phyloP scores from a whole-genome alignment of 129 eudicot genomes.

The Kitagawia praeruptora region DNA sequence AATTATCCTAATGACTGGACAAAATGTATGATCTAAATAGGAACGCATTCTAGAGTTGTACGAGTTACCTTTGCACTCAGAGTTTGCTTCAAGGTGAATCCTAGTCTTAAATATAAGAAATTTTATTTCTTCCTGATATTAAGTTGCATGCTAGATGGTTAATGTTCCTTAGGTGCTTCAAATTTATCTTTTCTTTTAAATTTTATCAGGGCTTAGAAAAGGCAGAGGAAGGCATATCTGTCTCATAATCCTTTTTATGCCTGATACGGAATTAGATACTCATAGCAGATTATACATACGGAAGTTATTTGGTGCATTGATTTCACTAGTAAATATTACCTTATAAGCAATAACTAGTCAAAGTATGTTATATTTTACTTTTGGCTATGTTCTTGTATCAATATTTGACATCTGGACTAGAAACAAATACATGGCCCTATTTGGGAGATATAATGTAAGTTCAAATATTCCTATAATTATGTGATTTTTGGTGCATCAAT shows the following conservation, averaged over 20 bases:
- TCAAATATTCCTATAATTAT: background rate
- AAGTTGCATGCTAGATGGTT: background rate
- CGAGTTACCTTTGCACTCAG: slow-evolving; percentile 65
- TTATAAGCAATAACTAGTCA: background rate
- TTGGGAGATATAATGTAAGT: background rate
- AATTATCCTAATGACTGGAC: background rate
- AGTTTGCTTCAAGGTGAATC: slow-evolving; percentile 61
- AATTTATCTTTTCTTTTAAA: too few species aligned
- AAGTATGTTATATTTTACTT: background rate
- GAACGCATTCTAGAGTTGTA: slow-evolving; percentile 51
- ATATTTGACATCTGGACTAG: background rate
- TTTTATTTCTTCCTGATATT: background rate
- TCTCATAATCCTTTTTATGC: too few species aligned
- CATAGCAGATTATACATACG: too few species aligned
- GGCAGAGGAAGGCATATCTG: too few species aligned
- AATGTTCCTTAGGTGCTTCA: background rate
- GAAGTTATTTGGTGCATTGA: background rate
- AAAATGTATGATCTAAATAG: slow-evolving; percentile 16
- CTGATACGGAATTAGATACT: too few species aligned
- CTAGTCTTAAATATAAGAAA: background rate
- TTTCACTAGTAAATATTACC: background rate
- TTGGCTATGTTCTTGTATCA: background rate
- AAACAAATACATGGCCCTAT: background rate
- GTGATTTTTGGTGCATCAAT: background rate
- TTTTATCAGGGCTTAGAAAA: too few species aligned